Base-by-base conservation (phyloP, 495 filamentous ascomycete species). In the Hypomontagnella submonticulosa region DNA sequence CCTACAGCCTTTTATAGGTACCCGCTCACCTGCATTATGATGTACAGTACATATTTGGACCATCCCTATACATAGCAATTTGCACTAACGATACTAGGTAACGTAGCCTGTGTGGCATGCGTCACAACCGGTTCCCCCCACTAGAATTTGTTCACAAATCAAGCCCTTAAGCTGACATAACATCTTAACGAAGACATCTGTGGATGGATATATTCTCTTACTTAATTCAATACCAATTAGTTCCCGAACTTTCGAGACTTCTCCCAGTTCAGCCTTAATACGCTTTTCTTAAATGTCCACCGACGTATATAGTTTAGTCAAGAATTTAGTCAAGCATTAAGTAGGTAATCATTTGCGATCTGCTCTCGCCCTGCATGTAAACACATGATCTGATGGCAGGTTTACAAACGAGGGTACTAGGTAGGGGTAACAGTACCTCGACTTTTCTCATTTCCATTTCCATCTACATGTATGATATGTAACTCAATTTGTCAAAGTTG, bases 291-390 rank as follows among this genome's bases (percentile, higher is more conserved):
- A 52, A 47, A 41, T 23, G 10, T n/a, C 30, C 53, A 61, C 15
- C 47, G 57, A 54, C 53, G 47, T 53, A 54, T 52, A 18, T 12
- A 41, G 18, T 38, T 12, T 40, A 43, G 10, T 43, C 11, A 41
- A 41, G 34, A 23, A 42, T 12, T 36, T 9, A 1, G 4, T 8
- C 1, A 41, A 18, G 36, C 41, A 36, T 53, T 32, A 55, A 41
- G 52, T 55, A 55, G 65, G 65, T 63, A 63, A 67, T 54, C 64
- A 63, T 56, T 59, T 68, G 65, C 65, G 65, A 68, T 68, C 65
- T 61, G 11, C 4, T 40, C 43, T 33, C 54, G 18, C 23, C 23
- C 56, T 62, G 54, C 65, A 58, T 13, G 42, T 41, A 50, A n/a
- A 63, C 58, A 62, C 59, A 63, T 68, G 59, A 60, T 68, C 11